Base-by-base conservation (phyloP, 1,284 basidiomycete species). In the Pseudozyma tsukubaensis region DNA sequence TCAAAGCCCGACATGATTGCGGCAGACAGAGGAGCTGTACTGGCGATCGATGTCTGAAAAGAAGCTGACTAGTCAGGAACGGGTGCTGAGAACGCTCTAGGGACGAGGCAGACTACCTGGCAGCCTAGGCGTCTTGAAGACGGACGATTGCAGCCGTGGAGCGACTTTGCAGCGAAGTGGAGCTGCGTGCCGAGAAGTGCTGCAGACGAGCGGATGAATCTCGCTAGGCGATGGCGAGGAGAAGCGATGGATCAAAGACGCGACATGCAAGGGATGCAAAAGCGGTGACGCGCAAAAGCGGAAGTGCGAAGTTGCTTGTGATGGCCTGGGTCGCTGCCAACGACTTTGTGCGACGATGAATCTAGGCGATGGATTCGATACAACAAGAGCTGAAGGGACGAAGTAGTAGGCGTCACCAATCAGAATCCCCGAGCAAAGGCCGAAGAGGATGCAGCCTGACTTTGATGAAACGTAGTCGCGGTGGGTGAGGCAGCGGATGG, bases 1-100 rank as follows among this genome's bases (percentile, higher is more conserved):
- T 71, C 72, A 36, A 75, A 75, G 59, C 68, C 72, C 29, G 72
- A 75, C 72, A 75, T 75, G 62, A n/a, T 57, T n/a, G 47, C 48
- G 37, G 36, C 29, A 12, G 21, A 43, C 18, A 32, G 37, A 16
- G n/a, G 35, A n/a, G 19, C 29, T 18, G 18, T 32, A 36, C 43
- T 21, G n/a, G 32, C 13, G 19, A n/a, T 18, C 32, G 24, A 35
- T 21, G 34, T 47, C 48, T 37, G 43, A 12, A 39, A 24, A 36
- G 40, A 19, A 18, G n/a, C 18, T 16, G 13, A 1, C 32, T 16
- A 21, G 45, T 16, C 1, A 34, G 21, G 39, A 13, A n/a, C 8
- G 12, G 39, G 13, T 40, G 39, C 13, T n/a, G 3, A 3, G 13
- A 40, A 7, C 39, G 39, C 39, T 29, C 24, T 29, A 29, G 24